A percentile compares a stretch with the other conserved stretches of the same genome.
Conservation (phyloP, 768 basidiomycete genomes). For the Lactarius trivialis region DNA sequence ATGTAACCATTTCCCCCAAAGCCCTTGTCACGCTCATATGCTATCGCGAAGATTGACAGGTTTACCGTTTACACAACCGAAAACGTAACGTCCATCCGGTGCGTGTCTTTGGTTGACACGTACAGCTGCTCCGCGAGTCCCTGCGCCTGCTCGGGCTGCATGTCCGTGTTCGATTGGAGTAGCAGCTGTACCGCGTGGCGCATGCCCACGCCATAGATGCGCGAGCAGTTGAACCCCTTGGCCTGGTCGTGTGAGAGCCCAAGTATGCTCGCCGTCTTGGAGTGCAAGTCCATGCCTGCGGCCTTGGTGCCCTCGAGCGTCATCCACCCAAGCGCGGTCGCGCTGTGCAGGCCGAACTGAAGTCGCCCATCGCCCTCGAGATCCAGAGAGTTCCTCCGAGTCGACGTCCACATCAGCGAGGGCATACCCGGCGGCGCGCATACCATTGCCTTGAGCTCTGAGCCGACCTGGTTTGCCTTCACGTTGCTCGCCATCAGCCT, state of each 20-base stretch:
- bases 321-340: constrained; percentile 99
- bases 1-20: constrained; percentile 24
- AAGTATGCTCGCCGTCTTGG: constrained; percentile 89
- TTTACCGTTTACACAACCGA: constrained; percentile 91
- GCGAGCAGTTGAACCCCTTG: constrained; percentile 98
- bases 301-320: constrained; percentile 95
- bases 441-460: constrained; percentile 97
- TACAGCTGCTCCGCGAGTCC: constrained; percentile 81
- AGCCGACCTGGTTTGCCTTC: constrained; percentile 95
- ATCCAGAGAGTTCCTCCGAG: constrained; percentile 99
- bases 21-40: constrained; percentile 5
- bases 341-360: constrained; percentile 97
- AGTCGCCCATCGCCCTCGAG: constrained; percentile 96
- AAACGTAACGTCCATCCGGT: constrained; percentile 68
- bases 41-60: constrained; percentile 64
- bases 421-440: constrained; percentile 88
- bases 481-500: constrained; percentile 99
- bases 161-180: constrained; percentile 73
- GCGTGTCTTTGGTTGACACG: constrained; percentile 87
- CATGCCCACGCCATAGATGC: constrained; percentile 98
- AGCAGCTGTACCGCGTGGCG: constrained; percentile 86
- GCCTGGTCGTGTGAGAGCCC: constrained; percentile 92
- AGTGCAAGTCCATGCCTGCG: constrained; percentile 92
- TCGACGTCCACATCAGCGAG: constrained; percentile 99
- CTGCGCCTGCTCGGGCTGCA: constrained; percentile 74